phyloP scores from a whole-genome alignment of 495 filamentous ascomycete species.

The Lepraria neglecta region DNA sequence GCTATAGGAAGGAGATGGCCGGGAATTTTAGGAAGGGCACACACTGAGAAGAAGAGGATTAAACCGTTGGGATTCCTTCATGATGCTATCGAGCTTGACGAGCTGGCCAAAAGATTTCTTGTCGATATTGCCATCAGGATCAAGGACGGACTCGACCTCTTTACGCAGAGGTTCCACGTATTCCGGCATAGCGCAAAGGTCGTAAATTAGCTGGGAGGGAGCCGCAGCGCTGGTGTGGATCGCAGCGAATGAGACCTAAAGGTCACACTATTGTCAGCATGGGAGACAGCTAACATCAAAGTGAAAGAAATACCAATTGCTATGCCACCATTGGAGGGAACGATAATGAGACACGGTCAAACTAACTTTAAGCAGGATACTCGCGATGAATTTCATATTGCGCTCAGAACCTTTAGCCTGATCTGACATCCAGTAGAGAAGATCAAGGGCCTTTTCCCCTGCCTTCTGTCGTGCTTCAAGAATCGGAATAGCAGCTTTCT shows the following conservation, averaged over 20 bases:
- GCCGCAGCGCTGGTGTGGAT: conserved; percentile 17
- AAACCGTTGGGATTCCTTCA: conserved; percentile 19
- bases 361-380: conserved; percentile 10
- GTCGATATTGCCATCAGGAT: conserved; percentile 7
- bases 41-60: conserved; percentile 17
- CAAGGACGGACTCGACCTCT: conserved; percentile 19
- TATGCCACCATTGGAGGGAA: background rate
- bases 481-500: conserved; percentile 14
- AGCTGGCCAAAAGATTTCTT: conserved; percentile 13
- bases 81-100: conserved; percentile 15
- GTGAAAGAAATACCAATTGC: background rate
- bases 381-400: conserved; percentile 9
- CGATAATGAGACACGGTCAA: conserved; percentile 5
- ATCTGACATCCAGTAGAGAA: conserved; percentile 10
- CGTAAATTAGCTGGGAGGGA: conserved; percentile 18
- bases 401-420: conserved; percentile 7
- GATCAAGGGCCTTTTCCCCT: conserved; percentile 2
- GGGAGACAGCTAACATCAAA: background rate
- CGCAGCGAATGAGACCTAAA: conserved; percentile 9
- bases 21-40: conserved; percentile 2
- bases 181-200: conserved; percentile 19
- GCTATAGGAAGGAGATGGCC: background rate
- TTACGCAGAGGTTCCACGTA: conserved; percentile 17
- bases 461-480: conserved; percentile 3
- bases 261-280: conserved; percentile 5